phyloP scores from a whole-genome alignment of 2,329 filamentous ascomycete genomes.

The Aspergillus hiratsukae region DNA sequence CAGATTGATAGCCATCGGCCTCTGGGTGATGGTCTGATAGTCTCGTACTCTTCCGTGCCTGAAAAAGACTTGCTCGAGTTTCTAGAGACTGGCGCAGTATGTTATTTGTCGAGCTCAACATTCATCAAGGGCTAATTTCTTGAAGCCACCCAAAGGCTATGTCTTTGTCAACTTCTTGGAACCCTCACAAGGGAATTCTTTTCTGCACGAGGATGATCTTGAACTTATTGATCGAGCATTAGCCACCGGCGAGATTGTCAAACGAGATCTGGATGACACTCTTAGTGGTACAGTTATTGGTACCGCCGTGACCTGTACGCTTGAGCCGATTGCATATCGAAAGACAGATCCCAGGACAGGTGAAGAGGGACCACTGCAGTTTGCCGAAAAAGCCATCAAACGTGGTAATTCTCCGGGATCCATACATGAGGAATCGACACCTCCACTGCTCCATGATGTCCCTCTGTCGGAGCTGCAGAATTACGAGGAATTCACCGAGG shows the following conservation, averaged over 20 bases:
- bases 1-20: slow-evolving; percentile 19
- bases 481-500: slow-evolving; percentile 45
- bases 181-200: slow-evolving; percentile 37
- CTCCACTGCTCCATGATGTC: slow-evolving; percentile 35
- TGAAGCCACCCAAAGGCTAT: slow-evolving; percentile 46
- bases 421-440: slow-evolving; percentile 1
- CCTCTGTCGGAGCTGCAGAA: slow-evolving; percentile 44
- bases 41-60: slow-evolving; percentile 25
- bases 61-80: slow-evolving; percentile 24
- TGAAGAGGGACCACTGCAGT: slow-evolving; percentile 18
- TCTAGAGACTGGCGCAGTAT: slow-evolving; percentile 17
- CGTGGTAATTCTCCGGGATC: not conserved
- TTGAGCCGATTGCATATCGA: slow-evolving; percentile 30
- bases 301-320: slow-evolving; percentile 43
- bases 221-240: slow-evolving; percentile 51
- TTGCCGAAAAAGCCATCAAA: slow-evolving; percentile 13
- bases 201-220: slow-evolving; percentile 43
- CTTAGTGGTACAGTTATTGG: slow-evolving; percentile 54
- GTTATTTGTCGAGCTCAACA: not conserved
- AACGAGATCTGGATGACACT: slow-evolving; percentile 43
- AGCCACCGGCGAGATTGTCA: slow-evolving; percentile 54
- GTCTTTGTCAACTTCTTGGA: slow-evolving; percentile 44
- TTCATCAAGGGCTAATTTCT: not conserved
- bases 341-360: slow-evolving; percentile 17
- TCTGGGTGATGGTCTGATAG: slow-evolving; percentile 30